These are phyloP conservation scores for Lippia alba DNA, from an alignment of 305 asterid genomes.

Conservation along the genomic window DNA sequence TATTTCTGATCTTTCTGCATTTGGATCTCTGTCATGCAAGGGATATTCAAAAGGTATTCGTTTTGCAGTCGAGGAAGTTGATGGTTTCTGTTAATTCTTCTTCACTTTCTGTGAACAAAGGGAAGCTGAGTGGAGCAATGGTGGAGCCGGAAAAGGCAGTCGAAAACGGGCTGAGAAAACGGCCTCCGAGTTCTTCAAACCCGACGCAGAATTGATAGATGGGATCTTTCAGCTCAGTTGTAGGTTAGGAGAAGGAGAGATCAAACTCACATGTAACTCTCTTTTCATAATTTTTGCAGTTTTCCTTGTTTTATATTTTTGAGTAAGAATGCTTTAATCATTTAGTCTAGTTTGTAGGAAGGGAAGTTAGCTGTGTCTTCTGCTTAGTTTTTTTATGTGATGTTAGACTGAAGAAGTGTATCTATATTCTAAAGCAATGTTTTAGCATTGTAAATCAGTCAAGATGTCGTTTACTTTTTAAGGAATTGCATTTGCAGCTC, in stretches of 20 bases:
- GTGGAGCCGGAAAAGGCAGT: conserved; percentile 50
- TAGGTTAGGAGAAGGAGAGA: conserved; percentile 40
- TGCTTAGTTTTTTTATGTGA: not conserved
- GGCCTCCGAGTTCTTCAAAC: conserved; percentile 64
- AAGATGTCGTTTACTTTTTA: too few relatives aligned
- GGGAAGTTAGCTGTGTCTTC: not conserved
- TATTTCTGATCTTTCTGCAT: conserved; percentile 37
- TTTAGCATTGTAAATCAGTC: not conserved
- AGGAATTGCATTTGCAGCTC: too few relatives aligned
- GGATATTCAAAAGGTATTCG: conserved; percentile 1
- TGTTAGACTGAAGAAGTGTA: conserved; percentile 10
- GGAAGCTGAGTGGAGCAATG: conserved; percentile 38
- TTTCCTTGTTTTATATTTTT: not conserved
- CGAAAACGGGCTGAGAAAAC: conserved; percentile 48
- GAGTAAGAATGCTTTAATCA: not conserved
- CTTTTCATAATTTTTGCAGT: conserved; percentile 45
- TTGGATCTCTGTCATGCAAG: conserved; percentile 18
- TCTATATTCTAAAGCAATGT: not conserved
- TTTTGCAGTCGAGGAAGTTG: conserved; percentile 48
- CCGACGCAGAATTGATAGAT: conserved; percentile 57
- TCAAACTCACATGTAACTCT: conserved; percentile 25
- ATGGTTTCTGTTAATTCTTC: conserved; percentile 34
- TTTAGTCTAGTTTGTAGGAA: conserved; percentile 23
- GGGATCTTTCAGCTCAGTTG: not conserved
- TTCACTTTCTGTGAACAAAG: conserved; percentile 36